phyloP scores from a whole-genome alignment of 768 basidiomycete species.

The Cantharellus cinnabarinus region DNA sequence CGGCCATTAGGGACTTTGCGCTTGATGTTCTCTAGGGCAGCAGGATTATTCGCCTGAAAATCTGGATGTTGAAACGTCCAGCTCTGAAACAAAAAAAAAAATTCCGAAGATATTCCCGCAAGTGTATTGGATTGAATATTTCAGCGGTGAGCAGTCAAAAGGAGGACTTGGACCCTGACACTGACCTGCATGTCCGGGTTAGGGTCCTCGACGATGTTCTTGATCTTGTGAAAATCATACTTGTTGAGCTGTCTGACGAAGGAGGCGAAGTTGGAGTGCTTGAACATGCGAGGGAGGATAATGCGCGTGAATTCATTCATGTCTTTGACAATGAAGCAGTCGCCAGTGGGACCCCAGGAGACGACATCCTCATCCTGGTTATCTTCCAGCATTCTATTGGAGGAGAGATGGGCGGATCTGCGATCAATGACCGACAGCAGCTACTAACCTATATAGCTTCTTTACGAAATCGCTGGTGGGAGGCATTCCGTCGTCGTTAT shows the following conservation, averaged over 20 bases:
- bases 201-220: conserved; percentile 34
- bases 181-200: conserved; percentile 37
- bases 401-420: background rate
- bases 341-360: conserved; percentile 64
- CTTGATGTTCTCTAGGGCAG: conserved; percentile 36
- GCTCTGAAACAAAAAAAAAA: conserved; percentile 9
- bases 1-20: conserved; percentile 16
- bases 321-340: conserved; percentile 89
- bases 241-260: conserved; percentile 91
- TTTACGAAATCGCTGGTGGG: conserved; percentile 88
- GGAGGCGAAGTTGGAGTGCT: conserved; percentile 83
- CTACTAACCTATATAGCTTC: conserved; percentile 69
- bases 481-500: conserved; percentile 54
- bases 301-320: conserved; percentile 90
- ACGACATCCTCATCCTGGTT: conserved; percentile 50
- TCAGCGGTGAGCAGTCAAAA: background rate
- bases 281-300: conserved; percentile 82
- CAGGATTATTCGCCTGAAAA: conserved; percentile 35
- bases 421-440: background rate
- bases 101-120: too few species aligned
- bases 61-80: conserved; percentile 27
- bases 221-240: conserved; percentile 93
- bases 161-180: conserved; percentile 23
- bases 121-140: too few species aligned
- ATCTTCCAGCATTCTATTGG: conserved; percentile 70